Evolutionary conservation across 2,329 filamentous ascomycete species (phyloP).

Genomic region (Talaromyces rugulosus): DNA sequence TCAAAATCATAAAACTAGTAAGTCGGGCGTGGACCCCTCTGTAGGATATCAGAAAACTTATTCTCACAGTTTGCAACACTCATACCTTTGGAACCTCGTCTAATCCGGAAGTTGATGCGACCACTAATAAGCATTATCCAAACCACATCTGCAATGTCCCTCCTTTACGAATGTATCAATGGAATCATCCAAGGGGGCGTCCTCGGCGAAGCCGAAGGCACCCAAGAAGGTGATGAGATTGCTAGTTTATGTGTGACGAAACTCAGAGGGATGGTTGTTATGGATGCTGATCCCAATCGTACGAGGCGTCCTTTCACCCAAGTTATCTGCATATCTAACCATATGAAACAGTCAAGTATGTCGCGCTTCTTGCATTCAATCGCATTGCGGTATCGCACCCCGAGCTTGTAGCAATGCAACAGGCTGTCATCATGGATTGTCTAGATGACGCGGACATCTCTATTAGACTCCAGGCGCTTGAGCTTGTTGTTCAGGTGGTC

Average conservation of each 20-base stretch:
- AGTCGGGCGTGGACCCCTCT: conserved; percentile 24
- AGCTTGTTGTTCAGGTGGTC: conserved; percentile 91
- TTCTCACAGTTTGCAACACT: conserved; percentile 76
- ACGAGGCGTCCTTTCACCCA: conserved; percentile 36
- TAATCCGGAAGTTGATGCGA: conserved; percentile 86
- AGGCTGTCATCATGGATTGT: conserved; percentile 94
- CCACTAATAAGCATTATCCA: conserved; percentile 90
- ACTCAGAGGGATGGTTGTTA: conserved; percentile 86
- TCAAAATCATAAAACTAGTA: conserved; percentile 96
- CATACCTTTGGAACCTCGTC: conserved; percentile 83
- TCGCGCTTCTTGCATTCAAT: conserved; percentile 90
- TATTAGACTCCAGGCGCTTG: conserved; percentile 86
- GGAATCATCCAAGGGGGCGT: conserved; percentile 97
- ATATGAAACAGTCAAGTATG: conserved; percentile 75
- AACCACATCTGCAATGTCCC: conserved; percentile 95
- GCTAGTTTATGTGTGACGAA: conserved; percentile 89
- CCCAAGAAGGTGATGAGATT: conserved; percentile 82
- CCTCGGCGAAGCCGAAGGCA: conserved; percentile 73
- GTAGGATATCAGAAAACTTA: conserved; percentile 17
- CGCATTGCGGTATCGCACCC: conserved; percentile 89
- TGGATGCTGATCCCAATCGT: conserved; percentile 92
- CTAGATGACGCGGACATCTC: conserved; percentile 95
- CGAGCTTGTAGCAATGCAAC: conserved; percentile 81
- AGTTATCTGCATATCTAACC: conserved; percentile 5
- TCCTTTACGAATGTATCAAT: conserved; percentile 97